These are phyloP conservation scores for Ceratobasidium theobromae DNA, from an alignment of 1,284 basidiomycete species.

Conservation along the genomic window DNA sequence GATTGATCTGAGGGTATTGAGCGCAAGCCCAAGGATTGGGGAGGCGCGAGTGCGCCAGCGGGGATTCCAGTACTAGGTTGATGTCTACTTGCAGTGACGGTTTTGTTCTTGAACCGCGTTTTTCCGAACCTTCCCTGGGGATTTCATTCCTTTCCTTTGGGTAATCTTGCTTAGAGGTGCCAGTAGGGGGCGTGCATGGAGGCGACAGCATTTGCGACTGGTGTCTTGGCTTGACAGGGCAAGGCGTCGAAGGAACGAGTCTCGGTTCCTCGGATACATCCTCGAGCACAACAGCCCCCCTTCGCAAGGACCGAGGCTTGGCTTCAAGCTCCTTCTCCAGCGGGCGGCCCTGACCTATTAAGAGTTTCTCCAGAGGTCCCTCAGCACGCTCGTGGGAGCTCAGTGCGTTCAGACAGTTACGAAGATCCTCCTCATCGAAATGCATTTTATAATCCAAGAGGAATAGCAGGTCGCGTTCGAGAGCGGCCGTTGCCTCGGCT, in stretches of 20 bases:
- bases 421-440: conserved; percentile 2
- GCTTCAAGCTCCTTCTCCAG: neutral
- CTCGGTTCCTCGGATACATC: too few species aligned
- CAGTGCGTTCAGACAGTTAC: neutral
- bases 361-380: neutral
- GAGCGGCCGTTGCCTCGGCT: neutral
- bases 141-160: neutral
- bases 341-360: neutral
- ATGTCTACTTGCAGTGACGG: neutral
- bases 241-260: too few species aligned
- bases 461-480: conserved; percentile 3
- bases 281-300: neutral
- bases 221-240: too few species aligned
- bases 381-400: neutral
- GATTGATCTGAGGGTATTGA: conserved; percentile 4
- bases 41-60: neutral
- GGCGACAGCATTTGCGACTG: too few species aligned
- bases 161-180: neutral
- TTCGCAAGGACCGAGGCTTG: neutral
- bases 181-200: neutral
- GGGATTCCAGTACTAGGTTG: neutral
- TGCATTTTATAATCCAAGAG: conserved; percentile 6
- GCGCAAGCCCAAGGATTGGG: neutral
- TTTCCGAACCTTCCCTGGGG: neutral
- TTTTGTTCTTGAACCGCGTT: neutral